Percentiles rank a stretch among this genome's conserved stretches.
Evolutionary conservation across 2,329 filamentous ascomycete genomes (phyloP).

Genomic region (Pezicula neosporulosa): DNA sequence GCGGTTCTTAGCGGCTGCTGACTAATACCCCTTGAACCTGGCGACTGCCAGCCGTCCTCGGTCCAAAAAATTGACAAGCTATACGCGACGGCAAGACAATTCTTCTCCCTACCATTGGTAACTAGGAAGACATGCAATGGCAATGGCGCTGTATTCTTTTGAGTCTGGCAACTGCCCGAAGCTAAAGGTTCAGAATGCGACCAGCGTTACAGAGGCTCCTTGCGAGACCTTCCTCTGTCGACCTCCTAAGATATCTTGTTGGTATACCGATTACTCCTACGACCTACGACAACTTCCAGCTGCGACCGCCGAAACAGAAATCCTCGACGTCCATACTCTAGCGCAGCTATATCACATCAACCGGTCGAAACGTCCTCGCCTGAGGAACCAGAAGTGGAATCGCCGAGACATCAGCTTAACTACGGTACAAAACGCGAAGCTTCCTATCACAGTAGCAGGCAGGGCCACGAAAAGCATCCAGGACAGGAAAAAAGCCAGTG

Average conservation of each 20-base stretch:
- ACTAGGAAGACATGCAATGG: slow-evolving; percentile 19
- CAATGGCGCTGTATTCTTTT: slow-evolving; percentile 1
- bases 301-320: too few relatives aligned
- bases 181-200: slow-evolving; percentile 17
- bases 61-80: not conserved
- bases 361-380: too few relatives aligned
- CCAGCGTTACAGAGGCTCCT: slow-evolving; percentile 26
- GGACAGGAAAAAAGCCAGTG: too few relatives aligned
- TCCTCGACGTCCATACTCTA: too few relatives aligned
- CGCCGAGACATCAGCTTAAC: too few relatives aligned
- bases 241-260: slow-evolving; percentile 20
- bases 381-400: too few relatives aligned
- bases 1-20: not conserved
- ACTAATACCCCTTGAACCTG: not conserved
- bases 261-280: slow-evolving; percentile 2
- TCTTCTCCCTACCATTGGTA: not conserved
- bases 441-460: too few relatives aligned
- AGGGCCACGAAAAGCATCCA: too few relatives aligned
- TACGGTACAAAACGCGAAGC: too few relatives aligned
- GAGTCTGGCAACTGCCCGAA: slow-evolving; percentile 7
- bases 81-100: not conserved
- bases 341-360: too few relatives aligned
- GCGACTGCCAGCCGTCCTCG: too few relatives aligned
- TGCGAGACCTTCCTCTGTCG: slow-evolving; percentile 23
- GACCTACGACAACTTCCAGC: not conserved